Percentiles rank a stretch among this genome's conserved stretches.
phyloP scores from a whole-genome alignment of 768 basidiomycete genomes.

The Xerocomus brunneocitrinus region DNA sequence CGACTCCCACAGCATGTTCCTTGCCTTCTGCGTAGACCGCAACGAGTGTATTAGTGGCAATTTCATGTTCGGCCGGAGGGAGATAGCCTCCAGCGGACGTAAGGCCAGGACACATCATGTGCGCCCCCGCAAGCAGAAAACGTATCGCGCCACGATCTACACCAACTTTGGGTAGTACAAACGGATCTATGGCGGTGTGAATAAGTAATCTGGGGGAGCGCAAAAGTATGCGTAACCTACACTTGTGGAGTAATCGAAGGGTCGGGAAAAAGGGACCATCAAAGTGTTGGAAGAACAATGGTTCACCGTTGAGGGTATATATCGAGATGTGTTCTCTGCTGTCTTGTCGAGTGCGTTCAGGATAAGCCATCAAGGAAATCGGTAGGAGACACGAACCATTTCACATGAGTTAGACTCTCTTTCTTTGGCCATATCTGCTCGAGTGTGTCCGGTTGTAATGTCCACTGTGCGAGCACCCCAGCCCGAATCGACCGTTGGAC shows the following conservation, averaged over 20 bases:
- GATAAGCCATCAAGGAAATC: constrained; percentile 8
- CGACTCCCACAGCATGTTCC: constrained; percentile 84
- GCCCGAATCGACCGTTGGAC: constrained; percentile 87
- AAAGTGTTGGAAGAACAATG: constrained; percentile 93
- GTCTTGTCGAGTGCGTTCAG: constrained; percentile 25
- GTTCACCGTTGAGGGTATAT: constrained; percentile 82
- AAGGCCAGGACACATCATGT: constrained; percentile 97
- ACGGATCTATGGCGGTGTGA: constrained; percentile 64
- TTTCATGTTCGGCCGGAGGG: constrained; percentile 62
- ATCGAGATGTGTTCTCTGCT: constrained; percentile 96
- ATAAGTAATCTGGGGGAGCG: background rate
- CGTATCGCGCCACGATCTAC: constrained; percentile 98
- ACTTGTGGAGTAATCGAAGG: constrained; percentile 85
- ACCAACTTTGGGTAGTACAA: constrained; percentile 79
- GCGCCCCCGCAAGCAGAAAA: constrained; percentile 88
- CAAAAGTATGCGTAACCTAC: constrained; percentile 41
- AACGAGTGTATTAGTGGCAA: constrained; percentile 75
- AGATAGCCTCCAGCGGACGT: constrained; percentile 89
- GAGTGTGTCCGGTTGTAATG: constrained; percentile 70
- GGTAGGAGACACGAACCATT: constrained; percentile 53
- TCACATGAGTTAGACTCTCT: constrained; percentile 86
- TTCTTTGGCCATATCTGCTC: constrained; percentile 99
- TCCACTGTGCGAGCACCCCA: constrained; percentile 77
- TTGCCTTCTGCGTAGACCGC: constrained; percentile 96
- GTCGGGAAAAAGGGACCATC: constrained; percentile 93